Evolutionary conservation across 495 filamentous ascomycete genomes (phyloP), one percentile per base, ranked within the genome.

Genomic region (Copromyces sp.): DNA sequence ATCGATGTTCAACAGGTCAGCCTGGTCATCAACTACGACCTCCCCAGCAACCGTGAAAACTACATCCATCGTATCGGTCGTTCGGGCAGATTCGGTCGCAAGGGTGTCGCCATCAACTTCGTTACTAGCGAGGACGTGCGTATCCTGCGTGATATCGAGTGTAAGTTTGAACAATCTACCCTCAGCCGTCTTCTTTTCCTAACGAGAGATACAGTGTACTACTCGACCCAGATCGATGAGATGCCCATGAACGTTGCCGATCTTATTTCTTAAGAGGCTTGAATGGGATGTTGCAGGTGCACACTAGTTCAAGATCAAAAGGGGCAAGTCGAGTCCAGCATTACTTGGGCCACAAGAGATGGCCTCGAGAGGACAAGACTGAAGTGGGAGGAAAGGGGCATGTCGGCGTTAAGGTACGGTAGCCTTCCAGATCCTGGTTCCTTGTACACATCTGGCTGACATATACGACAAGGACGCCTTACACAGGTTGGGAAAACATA

Each of bases 71-170:
- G 95, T 78, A 99, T 99, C 80, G 95, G 95, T 87, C 94, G 95
- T 87, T 93, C 94, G 83, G 95, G 95, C 83, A 93, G 95, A 88
- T 99, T 99, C 86, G 95, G 95, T 82, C 93, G 95, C 81, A 99
- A 99, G 89, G 95, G 95, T 91, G 95, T 99, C 83, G 96, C 95
- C 77, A 99, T 99, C 88, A 99, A 99, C 91, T 99, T 99, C 84
- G 95, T 99, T 81, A 99, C 96, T 72, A 93, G 93, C 78, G 95
- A 99, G 74, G 95, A 99, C 86, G 95, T 99, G 76, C 94, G 96
- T 81, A 99, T 99, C 90, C 93, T 99, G 89, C 90, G 95, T 78
- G 96, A 99, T 83, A 99, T 99, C 75, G 95, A 94, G 81, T 85
- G 89, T 83, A 82, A 76, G 79, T 82, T 77, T 38, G 74, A 65